A percentile compares a stretch with the other conserved stretches of the same genome.
These are phyloP conservation scores for Chimonanthus salicifolius DNA, from an alignment of 164 flowering plant genomes.

Conservation along the genomic window DNA sequence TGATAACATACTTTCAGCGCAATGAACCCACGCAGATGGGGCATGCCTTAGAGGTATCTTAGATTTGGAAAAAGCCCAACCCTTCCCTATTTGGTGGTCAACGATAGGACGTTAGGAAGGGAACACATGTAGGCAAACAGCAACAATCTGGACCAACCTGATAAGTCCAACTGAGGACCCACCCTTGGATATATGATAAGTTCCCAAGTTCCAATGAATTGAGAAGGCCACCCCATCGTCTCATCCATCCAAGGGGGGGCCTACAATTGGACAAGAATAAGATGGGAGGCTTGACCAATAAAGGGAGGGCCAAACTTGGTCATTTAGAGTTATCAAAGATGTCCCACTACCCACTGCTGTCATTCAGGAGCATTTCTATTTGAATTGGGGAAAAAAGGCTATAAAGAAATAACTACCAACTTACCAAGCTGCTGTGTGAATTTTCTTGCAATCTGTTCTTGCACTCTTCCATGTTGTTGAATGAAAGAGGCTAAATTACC, in stretches of 20 bases:
- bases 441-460: slow-evolving; percentile 40
- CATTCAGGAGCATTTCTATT: too few relatives aligned
- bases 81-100: neutral
- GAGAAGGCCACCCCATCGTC: neutral
- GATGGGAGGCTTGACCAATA: too few relatives aligned
- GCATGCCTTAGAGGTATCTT: neutral
- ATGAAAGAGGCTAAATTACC: slow-evolving; percentile 58
- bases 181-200: neutral
- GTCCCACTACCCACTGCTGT: too few relatives aligned
- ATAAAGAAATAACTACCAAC: slow-evolving; percentile 26
- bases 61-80: neutral
- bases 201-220: neutral
- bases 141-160: neutral
- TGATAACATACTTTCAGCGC: neutral
- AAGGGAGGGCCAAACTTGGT: too few relatives aligned
- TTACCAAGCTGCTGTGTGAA: slow-evolving; percentile 61
- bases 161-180: neutral
- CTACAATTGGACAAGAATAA: too few relatives aligned
- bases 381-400: neutral
- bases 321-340: too few relatives aligned
- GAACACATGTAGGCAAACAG: neutral
- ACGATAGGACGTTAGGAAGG: neutral
- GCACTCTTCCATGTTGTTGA: slow-evolving; percentile 47
- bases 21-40: neutral
- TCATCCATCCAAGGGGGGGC: too few relatives aligned